Conservation (phyloP, 352 stramenopile species). For the Globisporangium cederbergense region DNA sequence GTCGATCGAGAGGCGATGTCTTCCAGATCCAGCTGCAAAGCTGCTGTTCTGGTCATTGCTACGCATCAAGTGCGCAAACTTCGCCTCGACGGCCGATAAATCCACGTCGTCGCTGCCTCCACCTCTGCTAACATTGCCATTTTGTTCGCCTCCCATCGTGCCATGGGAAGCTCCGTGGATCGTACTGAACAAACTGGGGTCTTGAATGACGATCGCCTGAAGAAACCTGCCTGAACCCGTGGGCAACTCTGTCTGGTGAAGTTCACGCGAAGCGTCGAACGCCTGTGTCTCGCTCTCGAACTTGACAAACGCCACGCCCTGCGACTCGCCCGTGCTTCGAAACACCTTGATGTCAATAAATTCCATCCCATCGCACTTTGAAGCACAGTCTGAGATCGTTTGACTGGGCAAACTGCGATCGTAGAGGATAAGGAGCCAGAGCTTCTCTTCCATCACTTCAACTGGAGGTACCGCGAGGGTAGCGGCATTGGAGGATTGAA, state of each 20-base stretch:
- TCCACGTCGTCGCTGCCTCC: conserved; percentile 57
- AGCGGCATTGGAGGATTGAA: not conserved
- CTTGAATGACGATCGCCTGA: conserved; percentile 65
- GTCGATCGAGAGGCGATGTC: not conserved
- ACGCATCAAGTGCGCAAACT: conserved; percentile 81
- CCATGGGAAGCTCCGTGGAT: conserved; percentile 31
- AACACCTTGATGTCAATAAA: conserved; percentile 82
- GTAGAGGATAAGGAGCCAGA: conserved; percentile 74
- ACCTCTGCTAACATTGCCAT: conserved; percentile 17
- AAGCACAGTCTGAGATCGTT: conserved; percentile 58
- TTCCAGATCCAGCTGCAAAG: not conserved
- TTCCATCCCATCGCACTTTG: conserved; percentile 61
- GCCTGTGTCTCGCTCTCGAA: conserved; percentile 56
- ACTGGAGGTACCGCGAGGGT: conserved; percentile 14
- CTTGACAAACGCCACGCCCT: conserved; percentile 75
- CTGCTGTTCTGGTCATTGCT: conserved; percentile 34
- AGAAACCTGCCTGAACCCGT: conserved; percentile 43
- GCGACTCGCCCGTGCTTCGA: conserved; percentile 52
- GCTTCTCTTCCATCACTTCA: conserved; percentile 22
- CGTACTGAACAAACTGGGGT: conserved; percentile 64
- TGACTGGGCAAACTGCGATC: conserved; percentile 59
- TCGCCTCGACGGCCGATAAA: conserved; percentile 65
- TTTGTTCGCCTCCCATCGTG: not conserved
- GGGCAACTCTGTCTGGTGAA: conserved; percentile 65
- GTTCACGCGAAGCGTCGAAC: conserved; percentile 35